Evolutionary conservation across 331 rosid species (phyloP).

Genomic region (Quercus phellos): DNA sequence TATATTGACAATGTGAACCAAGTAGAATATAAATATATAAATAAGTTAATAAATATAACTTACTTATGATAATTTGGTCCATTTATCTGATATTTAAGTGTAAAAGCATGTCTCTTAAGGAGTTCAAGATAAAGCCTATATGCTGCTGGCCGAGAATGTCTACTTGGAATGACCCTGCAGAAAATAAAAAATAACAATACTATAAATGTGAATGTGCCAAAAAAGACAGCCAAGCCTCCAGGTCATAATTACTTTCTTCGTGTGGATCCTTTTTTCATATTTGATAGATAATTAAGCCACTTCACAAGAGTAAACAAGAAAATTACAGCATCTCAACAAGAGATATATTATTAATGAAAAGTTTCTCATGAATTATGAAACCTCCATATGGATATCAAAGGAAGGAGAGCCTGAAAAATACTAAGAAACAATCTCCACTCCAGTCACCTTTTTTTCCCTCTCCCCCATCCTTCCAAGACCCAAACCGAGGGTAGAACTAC

Average conservation of each 20-base stretch:
- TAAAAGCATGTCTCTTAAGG: slow-evolving; percentile 65
- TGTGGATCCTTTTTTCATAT: neutral
- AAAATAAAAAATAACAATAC: slow-evolving; percentile 5
- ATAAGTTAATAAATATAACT: slow-evolving; percentile 16
- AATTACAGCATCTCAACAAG: neutral
- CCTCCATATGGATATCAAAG: neutral
- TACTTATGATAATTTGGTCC: slow-evolving; percentile 61
- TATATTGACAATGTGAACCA: neutral
- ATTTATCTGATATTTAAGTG: slow-evolving; percentile 61
- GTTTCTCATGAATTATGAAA: neutral
- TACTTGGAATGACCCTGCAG: slow-evolving; percentile 80
- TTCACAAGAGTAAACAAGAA: neutral
- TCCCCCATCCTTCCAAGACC: neutral
- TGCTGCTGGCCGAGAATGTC: slow-evolving; percentile 75
- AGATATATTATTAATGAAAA: neutral
- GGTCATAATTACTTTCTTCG: neutral
- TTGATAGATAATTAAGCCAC: neutral
- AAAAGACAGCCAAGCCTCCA: neutral
- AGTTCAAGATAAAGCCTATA: slow-evolving; percentile 86
- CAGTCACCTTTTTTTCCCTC: neutral
- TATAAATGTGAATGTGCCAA: neutral
- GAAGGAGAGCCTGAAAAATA: neutral
- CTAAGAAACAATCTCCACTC: neutral
- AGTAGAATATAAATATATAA: neutral
- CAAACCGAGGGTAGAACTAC: neutral